These are phyloP conservation scores for Cladosporium cucumerinum DNA, from an alignment of 2,329 filamentous ascomycete species.

Conservation along the genomic window DNA sequence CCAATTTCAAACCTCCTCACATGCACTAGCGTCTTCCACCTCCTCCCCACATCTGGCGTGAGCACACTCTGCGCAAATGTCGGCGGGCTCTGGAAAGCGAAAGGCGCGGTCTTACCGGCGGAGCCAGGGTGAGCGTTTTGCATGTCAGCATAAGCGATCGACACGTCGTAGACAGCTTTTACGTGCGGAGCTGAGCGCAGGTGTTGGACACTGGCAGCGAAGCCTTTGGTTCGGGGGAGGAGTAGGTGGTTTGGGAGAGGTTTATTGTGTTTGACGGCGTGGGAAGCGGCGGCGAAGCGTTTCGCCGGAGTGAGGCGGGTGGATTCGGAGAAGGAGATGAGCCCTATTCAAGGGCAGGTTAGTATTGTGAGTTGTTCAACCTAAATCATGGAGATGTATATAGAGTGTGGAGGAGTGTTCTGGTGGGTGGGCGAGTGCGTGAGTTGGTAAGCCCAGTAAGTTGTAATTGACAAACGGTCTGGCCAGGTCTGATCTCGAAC, in stretches of 20 bases:
- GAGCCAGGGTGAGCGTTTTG: not conserved
- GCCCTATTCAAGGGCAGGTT: constrained; percentile 45
- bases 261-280: constrained; percentile 51
- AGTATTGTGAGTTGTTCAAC: not conserved
- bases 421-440: not conserved
- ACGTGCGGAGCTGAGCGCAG: constrained; percentile 39
- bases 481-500: not conserved
- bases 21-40: constrained; percentile 35
- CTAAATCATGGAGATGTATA: not conserved
- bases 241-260: constrained; percentile 56
- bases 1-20: constrained; percentile 32
- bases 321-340: constrained; percentile 63
- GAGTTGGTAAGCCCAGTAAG: not conserved
- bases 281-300: constrained; percentile 49
- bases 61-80: constrained; percentile 33
- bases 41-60: constrained; percentile 23
- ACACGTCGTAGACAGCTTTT: constrained; percentile 39
- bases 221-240: constrained; percentile 60
- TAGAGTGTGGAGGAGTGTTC: not conserved
- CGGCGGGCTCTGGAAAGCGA: constrained; percentile 32
- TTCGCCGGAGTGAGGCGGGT: constrained; percentile 57
- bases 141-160: constrained; percentile 36
- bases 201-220: constrained; percentile 57
- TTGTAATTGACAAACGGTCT: not conserved
- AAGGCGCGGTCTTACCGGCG: not conserved